Base-by-base conservation (phyloP, 768 basidiomycete genomes). In the Lentinus tigrinus region DNA sequence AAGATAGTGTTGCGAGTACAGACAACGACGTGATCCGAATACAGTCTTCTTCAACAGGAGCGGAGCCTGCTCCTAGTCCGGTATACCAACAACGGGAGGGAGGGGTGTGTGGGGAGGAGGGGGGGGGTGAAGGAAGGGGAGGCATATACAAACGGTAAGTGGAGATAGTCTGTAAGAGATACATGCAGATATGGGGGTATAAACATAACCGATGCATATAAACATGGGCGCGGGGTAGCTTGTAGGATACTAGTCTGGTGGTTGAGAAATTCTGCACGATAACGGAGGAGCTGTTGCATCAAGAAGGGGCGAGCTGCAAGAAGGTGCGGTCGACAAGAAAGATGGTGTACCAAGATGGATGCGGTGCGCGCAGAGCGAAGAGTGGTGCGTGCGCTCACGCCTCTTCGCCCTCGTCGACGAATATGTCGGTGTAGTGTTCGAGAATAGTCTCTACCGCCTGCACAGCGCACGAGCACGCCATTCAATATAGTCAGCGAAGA, bases 401-500 rank as follows among this genome's bases (percentile, higher is more conserved):
- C 43, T 63, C 65, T 50, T 89, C 89, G 62, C 79, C 74, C 70
- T 94, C 95, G 65, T 96, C 95, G 62, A 98, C 89, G 73, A 98
- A 98, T 68, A 98, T 98, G 77, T 97, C 95, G 56, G 83, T 85
- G 74, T 94, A 98, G 70, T 95, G 94, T 67, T 88, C 86, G 64
- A 98, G 77, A 67, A 98, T 96, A 5, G 94, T 98, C 73, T 98
- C 95, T 63, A 98, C 85, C 28, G 94, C 95, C 93, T 96, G 66
- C 47, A 40, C 40, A 26, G 8, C n/a, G 21, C 43, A 44, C n/a
- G 21, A n/a, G n/a, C n/a, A 42, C 40, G 40, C 16, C 31, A 21
- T n/a, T 17, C 43, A 46, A 8, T 23, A 4, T 13, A 2, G 43
- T 46, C 43, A 46, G 43, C 34, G n/a, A 6, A 48, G 51, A 40